Evolutionary conservation across 73 alveolate genomes (phyloP).

Genomic region (Breviolum minutum): DNA sequence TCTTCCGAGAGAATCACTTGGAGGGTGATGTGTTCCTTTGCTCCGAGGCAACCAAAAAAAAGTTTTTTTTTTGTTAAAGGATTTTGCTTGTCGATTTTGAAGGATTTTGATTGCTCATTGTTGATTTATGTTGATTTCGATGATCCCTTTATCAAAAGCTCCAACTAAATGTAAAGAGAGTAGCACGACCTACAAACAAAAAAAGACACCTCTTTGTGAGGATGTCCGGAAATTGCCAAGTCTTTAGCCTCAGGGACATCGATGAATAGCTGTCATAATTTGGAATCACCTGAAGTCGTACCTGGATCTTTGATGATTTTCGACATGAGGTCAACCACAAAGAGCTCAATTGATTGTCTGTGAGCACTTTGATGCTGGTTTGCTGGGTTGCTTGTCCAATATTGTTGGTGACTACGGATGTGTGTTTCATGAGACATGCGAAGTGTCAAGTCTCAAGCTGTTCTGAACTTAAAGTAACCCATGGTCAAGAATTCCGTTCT

Average conservation of each 20-base stretch:
- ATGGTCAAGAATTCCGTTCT: neutral
- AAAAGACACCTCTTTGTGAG: neutral
- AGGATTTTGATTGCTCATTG: neutral
- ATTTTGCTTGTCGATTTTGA: neutral
- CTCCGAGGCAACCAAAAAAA: neutral
- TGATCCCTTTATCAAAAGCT: no score
- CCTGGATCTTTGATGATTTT: neutral
- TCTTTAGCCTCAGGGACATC: neutral
- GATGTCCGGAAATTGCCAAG: conserved; percentile 88
- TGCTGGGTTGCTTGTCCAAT: conserved; percentile 9
- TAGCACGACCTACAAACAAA: no score
- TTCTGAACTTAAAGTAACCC: neutral
- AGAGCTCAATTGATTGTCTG: conserved; percentile 70
- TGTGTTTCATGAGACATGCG: neutral
- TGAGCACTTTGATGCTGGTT: conserved; percentile 86
- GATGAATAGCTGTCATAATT: no score
- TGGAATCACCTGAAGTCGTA: no score
- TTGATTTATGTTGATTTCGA: neutral
- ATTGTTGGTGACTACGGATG: neutral
- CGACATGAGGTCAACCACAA: conserved; percentile 66
- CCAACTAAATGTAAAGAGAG: no score
- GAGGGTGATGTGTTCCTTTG: conserved; percentile 83
- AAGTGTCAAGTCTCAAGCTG: neutral
- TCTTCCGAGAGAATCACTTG: conserved; percentile 64
- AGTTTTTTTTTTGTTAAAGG: neutral